phyloP scores from a whole-genome alignment of 257 asterid species.

The Rehmannia glutinosa region DNA sequence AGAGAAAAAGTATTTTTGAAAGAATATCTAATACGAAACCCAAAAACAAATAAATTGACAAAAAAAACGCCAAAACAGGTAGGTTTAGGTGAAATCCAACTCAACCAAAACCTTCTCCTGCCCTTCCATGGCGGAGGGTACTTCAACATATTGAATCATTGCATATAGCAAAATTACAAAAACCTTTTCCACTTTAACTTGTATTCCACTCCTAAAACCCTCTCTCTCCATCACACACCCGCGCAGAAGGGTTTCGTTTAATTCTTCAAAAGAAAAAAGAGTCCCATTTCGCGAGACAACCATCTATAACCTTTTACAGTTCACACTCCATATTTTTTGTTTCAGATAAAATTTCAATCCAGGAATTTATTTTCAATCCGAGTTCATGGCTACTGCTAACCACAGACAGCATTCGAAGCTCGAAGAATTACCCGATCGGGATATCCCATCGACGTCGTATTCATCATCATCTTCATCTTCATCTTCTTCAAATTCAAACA shows the following conservation, averaged over 20 bases:
- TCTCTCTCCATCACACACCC: neutral
- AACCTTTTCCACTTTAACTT: neutral
- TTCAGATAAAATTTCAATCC: neutral
- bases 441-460: constrained; percentile 38
- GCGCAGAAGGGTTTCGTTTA: neutral
- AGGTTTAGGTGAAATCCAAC: neutral
- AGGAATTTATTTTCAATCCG: neutral
- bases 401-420: constrained; percentile 34
- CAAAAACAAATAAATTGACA: neutral
- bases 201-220: constrained; percentile 4
- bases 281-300: neutral
- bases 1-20: too few relatives aligned
- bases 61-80: neutral
- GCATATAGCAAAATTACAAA: too few relatives aligned
- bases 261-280: neutral
- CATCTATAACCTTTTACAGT: neutral
- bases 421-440: constrained; percentile 26
- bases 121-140: constrained; percentile 16
- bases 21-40: too few relatives aligned
- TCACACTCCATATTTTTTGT: neutral
- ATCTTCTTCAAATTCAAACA: constrained; percentile 24
- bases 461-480: constrained; percentile 13
- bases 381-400: constrained; percentile 34
- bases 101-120: constrained; percentile 16
- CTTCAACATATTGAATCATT: constrained; percentile 9